Evolutionary conservation across 2,329 filamentous ascomycete species (phyloP).

Genomic region (Sclerotinia nivalis): DNA sequence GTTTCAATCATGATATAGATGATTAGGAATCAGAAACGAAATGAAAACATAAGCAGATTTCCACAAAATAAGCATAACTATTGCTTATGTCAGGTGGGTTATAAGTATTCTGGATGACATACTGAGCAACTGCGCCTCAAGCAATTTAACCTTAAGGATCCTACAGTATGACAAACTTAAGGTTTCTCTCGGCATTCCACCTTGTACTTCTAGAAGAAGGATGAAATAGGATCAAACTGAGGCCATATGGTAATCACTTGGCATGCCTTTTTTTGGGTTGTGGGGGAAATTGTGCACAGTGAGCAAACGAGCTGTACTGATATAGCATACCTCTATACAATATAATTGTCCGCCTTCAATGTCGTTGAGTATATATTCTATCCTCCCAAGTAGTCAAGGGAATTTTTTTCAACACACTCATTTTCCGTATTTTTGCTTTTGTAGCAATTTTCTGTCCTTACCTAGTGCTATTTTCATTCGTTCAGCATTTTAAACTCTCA

Average conservation of each 20-base stretch:
- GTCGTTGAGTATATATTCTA: constrained; percentile 8
- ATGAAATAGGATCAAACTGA: constrained; percentile 15
- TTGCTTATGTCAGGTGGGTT: constrained; percentile 11
- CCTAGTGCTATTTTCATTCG: not conserved
- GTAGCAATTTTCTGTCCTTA: constrained; percentile 17
- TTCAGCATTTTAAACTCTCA: not conserved
- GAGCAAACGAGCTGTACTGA: not conserved
- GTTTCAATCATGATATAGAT: constrained; percentile 1
- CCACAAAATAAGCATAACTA: not conserved
- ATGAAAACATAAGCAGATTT: constrained; percentile 14
- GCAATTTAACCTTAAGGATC: constrained; percentile 14
- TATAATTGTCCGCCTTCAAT: not conserved
- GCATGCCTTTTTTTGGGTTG: not conserved
- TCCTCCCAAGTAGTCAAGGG: not conserved
- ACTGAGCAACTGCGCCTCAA: constrained; percentile 6
- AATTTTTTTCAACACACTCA: not conserved
- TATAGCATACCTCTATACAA: not conserved
- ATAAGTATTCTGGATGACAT: not conserved
- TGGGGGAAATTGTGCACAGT: constrained; percentile 13
- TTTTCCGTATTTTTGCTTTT: not conserved
- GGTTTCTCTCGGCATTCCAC: not conserved
- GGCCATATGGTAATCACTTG: not conserved
- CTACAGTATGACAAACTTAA: constrained; percentile 7
- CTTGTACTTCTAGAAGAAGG: not conserved
- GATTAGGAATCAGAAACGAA: not conserved